Base-by-base conservation (phyloP, 2,329 filamentous ascomycete genomes). In the Leptoxyphium fumago region DNA sequence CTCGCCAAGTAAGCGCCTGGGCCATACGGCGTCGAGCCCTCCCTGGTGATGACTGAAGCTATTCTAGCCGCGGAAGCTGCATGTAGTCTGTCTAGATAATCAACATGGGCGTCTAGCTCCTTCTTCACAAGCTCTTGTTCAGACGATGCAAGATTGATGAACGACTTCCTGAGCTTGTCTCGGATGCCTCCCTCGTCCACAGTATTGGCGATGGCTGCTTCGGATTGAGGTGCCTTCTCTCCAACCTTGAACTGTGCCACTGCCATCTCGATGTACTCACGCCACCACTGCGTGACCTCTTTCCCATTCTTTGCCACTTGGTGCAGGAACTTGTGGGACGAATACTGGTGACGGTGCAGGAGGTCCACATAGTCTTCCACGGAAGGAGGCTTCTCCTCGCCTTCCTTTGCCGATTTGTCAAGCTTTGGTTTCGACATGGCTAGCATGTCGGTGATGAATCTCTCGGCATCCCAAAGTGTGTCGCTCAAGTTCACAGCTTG, bases 311-410 rank as follows among this genome's bases (percentile, higher is more conserved):
- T 75, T 3, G 75, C 75, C 9, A 84, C 68, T 43, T 82, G 75
- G 50, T 87, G 82, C 2, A 87, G 58, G 67, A 83, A 88, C 42
- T 72, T 75, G 63, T 85, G 84, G 39, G 77, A 63, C 2, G 78
- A 68, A 1, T 68, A 65, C 32, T 77, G 72, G 53, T 88, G 80
- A 43, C 75, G 74, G 49, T 73, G 72, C 11, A 88, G 63, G 1
- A 89, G 62, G 11, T 70, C 62, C 8, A 86, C 78, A 49, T 80
- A 89, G 53, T 88, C 82, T 49, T 83, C 77, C 1, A 87, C 80
- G 0, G 73, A 77, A 0, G 82, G 75, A 38, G 64, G 47, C 30
- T 57, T 53, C n/a, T 59, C 51, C 29, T 55, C 45, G 15, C 52
- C 51, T 34, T 58, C 57, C 15, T 15, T 36, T 10, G 50, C 45